Evolutionary conservation across 129 eudicot genomes (phyloP).

Genomic region (Centella asiatica): DNA sequence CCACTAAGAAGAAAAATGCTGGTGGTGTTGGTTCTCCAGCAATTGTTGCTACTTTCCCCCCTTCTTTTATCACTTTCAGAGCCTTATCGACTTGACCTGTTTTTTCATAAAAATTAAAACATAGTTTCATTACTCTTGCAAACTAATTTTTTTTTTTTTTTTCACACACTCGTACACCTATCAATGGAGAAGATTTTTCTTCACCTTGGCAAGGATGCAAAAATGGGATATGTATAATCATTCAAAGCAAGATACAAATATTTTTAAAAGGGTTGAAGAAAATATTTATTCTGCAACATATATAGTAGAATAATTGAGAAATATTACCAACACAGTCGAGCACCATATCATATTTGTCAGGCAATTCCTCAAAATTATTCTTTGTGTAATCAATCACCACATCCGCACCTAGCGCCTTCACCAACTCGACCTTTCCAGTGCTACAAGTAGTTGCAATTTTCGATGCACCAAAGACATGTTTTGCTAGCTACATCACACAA

Average conservation of each 20-base stretch:
- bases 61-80: constrained; percentile 67
- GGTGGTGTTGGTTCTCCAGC: constrained; percentile 65
- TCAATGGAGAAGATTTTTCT: too few relatives aligned
- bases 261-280: too few relatives aligned
- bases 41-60: constrained; percentile 54
- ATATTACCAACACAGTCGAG: constrained; percentile 77
- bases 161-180: too few relatives aligned
- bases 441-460: constrained; percentile 81
- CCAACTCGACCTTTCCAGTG: constrained; percentile 59
- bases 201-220: too few relatives aligned
- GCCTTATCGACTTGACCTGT: constrained; percentile 74
- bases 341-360: constrained; percentile 74
- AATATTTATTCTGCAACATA: too few relatives aligned
- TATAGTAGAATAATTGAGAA: too few relatives aligned
- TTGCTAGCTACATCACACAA: constrained; percentile 49
- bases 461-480: constrained; percentile 81
- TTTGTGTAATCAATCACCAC: constrained; percentile 82
- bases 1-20: constrained; percentile 58
- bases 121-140: neutral
- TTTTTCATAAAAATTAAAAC: too few relatives aligned
- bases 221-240: too few relatives aligned
- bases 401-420: constrained; percentile 80
- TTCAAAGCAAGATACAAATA: too few relatives aligned
- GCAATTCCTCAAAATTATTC: constrained; percentile 73
- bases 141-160: too few relatives aligned